A percentile compares a stretch with the other conserved stretches of the same genome.
Evolutionary conservation across 2,329 filamentous ascomycete species (phyloP).

Genomic region (Penicillium glabrum): DNA sequence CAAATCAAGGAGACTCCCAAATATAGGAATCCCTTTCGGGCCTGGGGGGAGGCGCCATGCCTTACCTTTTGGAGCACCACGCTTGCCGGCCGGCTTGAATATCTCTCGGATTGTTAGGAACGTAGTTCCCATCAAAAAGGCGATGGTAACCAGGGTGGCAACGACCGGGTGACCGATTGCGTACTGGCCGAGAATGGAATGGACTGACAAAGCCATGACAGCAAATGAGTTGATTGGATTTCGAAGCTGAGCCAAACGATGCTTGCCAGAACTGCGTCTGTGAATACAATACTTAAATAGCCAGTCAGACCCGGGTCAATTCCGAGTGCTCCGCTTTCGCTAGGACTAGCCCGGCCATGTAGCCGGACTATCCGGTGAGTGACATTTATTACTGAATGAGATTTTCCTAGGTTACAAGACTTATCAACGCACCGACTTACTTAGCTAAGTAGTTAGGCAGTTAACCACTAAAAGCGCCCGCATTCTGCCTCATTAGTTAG

Average conservation of each 20-base stretch:
- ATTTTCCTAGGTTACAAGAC: too few species aligned
- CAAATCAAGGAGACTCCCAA: constrained; percentile 19
- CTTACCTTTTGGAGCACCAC: constrained; percentile 11
- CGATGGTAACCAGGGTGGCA: not conserved
- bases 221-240: not conserved
- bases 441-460: too few species aligned
- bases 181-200: not conserved
- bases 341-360: too few species aligned
- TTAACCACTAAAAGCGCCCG: too few species aligned
- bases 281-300: too few species aligned
- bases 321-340: too few species aligned
- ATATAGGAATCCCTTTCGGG: constrained; percentile 19
- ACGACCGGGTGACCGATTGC: not conserved
- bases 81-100: constrained; percentile 13
- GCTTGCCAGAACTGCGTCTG: not conserved
- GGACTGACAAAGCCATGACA: not conserved
- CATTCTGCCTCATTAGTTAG: too few species aligned
- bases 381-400: too few species aligned
- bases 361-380: too few species aligned
- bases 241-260: not conserved
- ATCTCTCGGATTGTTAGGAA: constrained; percentile 11
- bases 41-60: constrained; percentile 22
- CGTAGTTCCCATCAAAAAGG: not conserved
- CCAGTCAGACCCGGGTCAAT: too few species aligned
- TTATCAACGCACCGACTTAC: too few species aligned